Evolutionary conservation across 306 rosid genomes (phyloP), one percentile per base, ranked within the genome.

Genomic region (Gastrolobium bilobum): DNA sequence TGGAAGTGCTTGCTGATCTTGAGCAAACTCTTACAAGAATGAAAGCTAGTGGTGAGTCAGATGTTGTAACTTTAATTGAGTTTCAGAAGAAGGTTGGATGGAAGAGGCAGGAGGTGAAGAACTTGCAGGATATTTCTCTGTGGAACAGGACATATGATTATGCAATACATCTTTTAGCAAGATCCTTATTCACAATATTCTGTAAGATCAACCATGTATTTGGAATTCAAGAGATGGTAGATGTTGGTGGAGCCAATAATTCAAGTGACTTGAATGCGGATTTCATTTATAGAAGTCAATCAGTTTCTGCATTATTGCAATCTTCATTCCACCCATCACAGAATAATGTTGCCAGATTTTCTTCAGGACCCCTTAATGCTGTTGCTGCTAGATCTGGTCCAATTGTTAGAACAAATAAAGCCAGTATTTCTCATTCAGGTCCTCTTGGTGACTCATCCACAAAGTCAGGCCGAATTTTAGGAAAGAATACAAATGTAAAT

Each of bases 121-220:
- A 75, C 87, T 77, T 94, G 62, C 82, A 87, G 83, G 93, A 90
- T 30, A 58, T 80, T 68, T 93, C 99, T 76, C 75, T 93, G 79
- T 96, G 99, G 99, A 96, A 87, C 88, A 83, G 86, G 87, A 91
- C 97, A 37, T 93, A 88, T 35, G 98, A 96, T 80, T 96, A 96
- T 83, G 58, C 93, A 4, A 78, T 93, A 74, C 91, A 71, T 80
- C 93, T 93, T 73, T 81, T 96, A 71, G 98, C 92, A 59, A 86
- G 94, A 85, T 88, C 96, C 76, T 79, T 96, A 65, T 90, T 91
- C 88, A 90, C 99, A 44, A 88, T 89, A 76, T 91, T 89, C 76
- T 68, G 82, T 57, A 86, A 87, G 91, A 88, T 96, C 85, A 87
- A 91, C 74, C 89, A 89, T 82, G 89, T 96, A 7, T 96, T 91